Evolutionary conservation across 202 grass and related monocot species (phyloP).

Genomic region (Miscanthus sacchariflorus): DNA sequence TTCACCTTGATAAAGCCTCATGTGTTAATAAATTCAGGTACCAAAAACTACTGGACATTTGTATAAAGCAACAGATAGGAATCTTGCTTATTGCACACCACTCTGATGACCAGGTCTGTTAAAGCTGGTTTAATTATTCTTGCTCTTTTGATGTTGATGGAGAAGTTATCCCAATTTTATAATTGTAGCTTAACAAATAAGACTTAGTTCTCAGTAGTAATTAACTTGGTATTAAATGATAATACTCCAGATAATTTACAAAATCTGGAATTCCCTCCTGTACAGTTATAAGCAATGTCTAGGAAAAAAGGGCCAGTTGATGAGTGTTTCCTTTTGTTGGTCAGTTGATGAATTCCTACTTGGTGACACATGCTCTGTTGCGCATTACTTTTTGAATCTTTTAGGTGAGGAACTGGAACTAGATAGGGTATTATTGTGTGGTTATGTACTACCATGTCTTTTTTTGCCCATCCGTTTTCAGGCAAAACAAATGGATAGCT

Average conservation of each 20-base stretch:
- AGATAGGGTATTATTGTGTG: conserved; percentile 29
- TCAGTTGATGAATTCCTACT: neutral
- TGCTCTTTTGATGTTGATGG: conserved; percentile 37
- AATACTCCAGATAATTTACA: neutral
- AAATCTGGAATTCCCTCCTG: neutral
- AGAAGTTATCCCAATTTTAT: neutral
- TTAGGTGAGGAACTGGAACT: conserved; percentile 15
- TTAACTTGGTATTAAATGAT: conserved; percentile 8
- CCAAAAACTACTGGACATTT: conserved; percentile 79
- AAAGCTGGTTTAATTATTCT: conserved; percentile 21
- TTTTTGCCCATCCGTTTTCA: conserved; percentile 21
- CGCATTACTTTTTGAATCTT: neutral
- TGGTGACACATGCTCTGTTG: conserved; percentile 1
- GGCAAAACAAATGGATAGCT: conserved; percentile 20
- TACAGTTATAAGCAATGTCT: neutral
- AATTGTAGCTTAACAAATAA: conserved; percentile 14
- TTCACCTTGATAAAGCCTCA: conserved; percentile 36
- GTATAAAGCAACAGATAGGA: conserved; percentile 79
- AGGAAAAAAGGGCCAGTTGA: neutral
- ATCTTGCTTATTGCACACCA: conserved; percentile 92
- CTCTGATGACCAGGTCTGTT: conserved; percentile 92
- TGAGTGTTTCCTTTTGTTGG: neutral
- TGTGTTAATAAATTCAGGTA: conserved; percentile 71
- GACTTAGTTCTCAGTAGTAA: neutral
- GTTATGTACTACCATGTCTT: conserved; percentile 2